Evolutionary conservation across 2,329 filamentous ascomycete species (phyloP), one percentile per base, ranked within the genome.

Genomic region (Ophiostoma novo-ulmi): DNA sequence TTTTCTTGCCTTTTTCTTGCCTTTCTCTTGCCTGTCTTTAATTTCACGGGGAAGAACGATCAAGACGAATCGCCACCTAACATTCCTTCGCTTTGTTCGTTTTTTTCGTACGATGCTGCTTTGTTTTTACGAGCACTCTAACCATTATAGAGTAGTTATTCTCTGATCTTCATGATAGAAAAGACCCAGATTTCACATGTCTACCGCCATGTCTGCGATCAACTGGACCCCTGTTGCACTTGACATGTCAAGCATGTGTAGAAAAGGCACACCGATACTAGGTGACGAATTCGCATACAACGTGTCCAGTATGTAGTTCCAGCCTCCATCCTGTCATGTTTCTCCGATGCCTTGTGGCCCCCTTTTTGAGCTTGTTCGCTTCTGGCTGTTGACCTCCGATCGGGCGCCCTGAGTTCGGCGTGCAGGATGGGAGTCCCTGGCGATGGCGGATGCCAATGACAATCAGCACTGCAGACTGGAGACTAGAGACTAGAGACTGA

Each of bases 231-330:
- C 31, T 64, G 61, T 36, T 64, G 61, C 61, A 11, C 61, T 35
- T 64, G 61, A 64, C 52, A 58, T 58, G 52, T 58, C 17, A 26
- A 58, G 17, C 52, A 58, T 58, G 26, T 58, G 52, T 58, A 58
- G 52, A 58, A 58, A 58, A 14, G n/a, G 17, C 22, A 22, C 52
- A 26, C 52, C 52, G 48, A 55, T n/a, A 55, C 48, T 55, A 22
- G 48, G 48, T 55, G 48, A 22, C 48, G 48, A 55, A 55, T 58
- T 11, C 1, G 52, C n/a, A 11, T 58, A 58, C 52, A 58, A 26
- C 52, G 52, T 58, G 26, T 58, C 52, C 52, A 58, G 48, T 55
- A 44, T 44, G 10, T 10, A 39, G 38, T 39, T 48, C 44, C 44
- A 48, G 44, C 44, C 44, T 8, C 17, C 44, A 48, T 48, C 44